Conservation (phyloP, 2,329 filamentous ascomycete species). For the Biscogniauxia mediterranea region DNA sequence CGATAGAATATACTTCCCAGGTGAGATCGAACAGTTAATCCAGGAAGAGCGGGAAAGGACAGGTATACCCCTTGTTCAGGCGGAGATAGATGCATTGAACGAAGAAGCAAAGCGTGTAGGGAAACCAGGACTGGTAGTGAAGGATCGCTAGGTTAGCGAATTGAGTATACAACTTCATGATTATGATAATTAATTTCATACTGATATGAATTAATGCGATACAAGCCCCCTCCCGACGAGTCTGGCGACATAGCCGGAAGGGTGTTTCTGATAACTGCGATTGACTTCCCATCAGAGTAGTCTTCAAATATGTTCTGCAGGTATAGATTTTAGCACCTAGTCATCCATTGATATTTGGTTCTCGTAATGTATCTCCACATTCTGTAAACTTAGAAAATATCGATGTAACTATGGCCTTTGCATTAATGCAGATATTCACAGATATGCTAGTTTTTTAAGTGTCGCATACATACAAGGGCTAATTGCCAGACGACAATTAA, state of each 20-base stretch:
- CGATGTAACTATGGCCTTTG: too few species aligned
- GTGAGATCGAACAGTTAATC: slow-evolving; percentile 59
- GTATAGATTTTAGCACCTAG: slow-evolving; percentile 32
- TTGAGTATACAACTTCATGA: too few species aligned
- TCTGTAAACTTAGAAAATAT: too few species aligned
- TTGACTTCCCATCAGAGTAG: slow-evolving; percentile 30
- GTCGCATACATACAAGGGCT: too few species aligned
- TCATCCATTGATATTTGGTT: too few species aligned
- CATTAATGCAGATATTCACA: too few species aligned
- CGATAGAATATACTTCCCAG: slow-evolving; percentile 59
- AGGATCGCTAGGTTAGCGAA: not conserved
- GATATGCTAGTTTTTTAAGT: too few species aligned
- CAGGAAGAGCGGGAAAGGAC: slow-evolving; percentile 49
- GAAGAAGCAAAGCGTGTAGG: slow-evolving; percentile 49
- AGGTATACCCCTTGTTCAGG: slow-evolving; percentile 59
- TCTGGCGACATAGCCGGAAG: slow-evolving; percentile 32
- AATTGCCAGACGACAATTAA: too few species aligned
- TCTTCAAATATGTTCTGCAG: slow-evolving; percentile 36
- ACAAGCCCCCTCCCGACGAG: slow-evolving; percentile 18
- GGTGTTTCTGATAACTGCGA: slow-evolving; percentile 33
- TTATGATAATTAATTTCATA: not conserved
- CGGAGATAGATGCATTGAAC: slow-evolving; percentile 56
- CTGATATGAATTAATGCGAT: not conserved
- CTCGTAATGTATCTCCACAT: too few species aligned
- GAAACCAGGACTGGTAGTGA: slow-evolving; percentile 27